Evolutionary conservation across 2,329 filamentous ascomycete genomes (phyloP), one percentile per base, ranked within the genome.

Genomic region (Pseudopyrenochaeta lycopersici): DNA sequence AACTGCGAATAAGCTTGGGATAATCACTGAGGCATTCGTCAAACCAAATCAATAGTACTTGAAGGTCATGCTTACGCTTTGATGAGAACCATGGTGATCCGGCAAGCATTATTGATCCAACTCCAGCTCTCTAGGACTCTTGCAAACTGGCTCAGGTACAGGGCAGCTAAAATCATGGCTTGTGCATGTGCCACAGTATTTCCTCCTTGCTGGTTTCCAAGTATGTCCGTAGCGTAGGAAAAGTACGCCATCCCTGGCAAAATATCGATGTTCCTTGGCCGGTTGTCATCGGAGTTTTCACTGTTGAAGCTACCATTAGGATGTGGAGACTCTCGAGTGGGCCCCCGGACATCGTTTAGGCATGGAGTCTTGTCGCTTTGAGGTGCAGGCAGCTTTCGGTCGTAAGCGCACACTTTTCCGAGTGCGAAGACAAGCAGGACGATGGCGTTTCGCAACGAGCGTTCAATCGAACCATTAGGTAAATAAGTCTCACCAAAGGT

Each of bases 201-300:
- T 1, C 90, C 90, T 11, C 90, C 93, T 31, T 88, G 82, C 45
- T 95, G 87, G 53, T 90, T 90, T 4, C 92, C 92, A 14, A 98
- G 79, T 31, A 98, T 97, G 56, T 95, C 90, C 1, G 89, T 89
- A 2, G 92, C 94, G 56, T 90, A 88, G 1, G 90, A 90, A 72
- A 93, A 97, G 72, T 97, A 97, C 23, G 92, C 90, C 52, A 98
- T 80, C 0, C 95, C 95, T 0, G 95, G 94, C 56, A 97, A 90
- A 6, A 90, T 84, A 66, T 98, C 92, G 45, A 95, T 82, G 69
- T 96, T 97, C 63, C 84, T 82, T 47, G 60, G 73, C 2, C 67
- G 65, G 29, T 41, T 61, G 5, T 70, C 67, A 6, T 64, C 54
- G 2, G 62, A 62, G 4, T 52, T 53, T 4, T 71, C 66, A 41